A percentile compares a stretch with the other conserved stretches of the same genome.
Evolutionary conservation across 169 alveolate genomes (phyloP).

Genomic region (Plasmodium falciparum): DNA sequence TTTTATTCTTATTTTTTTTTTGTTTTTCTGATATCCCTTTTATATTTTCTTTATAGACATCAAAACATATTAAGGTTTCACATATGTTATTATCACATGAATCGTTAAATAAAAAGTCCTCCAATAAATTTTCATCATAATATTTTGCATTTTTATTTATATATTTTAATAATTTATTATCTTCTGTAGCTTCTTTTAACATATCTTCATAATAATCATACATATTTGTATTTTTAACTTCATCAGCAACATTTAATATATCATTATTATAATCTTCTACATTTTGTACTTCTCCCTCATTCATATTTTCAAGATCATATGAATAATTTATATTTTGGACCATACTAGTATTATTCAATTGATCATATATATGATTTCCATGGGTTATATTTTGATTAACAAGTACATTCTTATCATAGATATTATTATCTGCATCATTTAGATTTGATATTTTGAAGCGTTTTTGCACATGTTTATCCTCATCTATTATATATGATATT

Average conservation of each 20-base stretch:
- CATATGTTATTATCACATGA: not conserved
- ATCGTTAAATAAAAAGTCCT: slow-evolving; percentile 10
- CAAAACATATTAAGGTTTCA: slow-evolving; percentile 2
- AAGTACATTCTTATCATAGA: no score
- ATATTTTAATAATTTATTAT: not conserved
- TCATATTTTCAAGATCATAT: not conserved
- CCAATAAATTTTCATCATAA: not conserved
- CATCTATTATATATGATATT: not conserved
- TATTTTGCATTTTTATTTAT: not conserved
- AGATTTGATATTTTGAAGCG: not conserved
- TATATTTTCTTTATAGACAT: not conserved
- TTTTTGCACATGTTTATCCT: not conserved
- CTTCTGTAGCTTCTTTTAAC: not conserved
- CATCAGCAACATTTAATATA: not conserved
- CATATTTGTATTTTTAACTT: not conserved
- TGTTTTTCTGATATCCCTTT: not conserved
- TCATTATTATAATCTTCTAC: not conserved
- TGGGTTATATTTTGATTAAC: no score
- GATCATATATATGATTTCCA: no score
- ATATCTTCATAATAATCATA: not conserved
- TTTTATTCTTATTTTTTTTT: not conserved
- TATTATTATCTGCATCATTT: not conserved
- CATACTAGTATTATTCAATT: no score
- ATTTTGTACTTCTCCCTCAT: not conserved
- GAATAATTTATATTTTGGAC: not conserved